phyloP scores from a whole-genome alignment of 2,329 filamentous ascomycete genomes.

The Colletotrichum nymphaeae region DNA sequence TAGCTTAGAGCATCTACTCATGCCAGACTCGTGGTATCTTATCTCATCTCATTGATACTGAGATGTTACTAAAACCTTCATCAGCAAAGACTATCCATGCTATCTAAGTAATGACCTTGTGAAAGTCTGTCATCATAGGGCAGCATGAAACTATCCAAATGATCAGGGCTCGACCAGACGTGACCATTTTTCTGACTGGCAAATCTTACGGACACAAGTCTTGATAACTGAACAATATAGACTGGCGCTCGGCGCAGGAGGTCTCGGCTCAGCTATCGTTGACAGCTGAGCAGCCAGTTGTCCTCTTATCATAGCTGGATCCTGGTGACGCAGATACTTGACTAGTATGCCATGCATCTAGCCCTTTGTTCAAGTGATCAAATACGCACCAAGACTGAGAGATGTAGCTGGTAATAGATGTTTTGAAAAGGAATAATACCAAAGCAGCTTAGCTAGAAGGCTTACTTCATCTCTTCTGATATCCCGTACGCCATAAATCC shows the following conservation, averaged over 20 bases:
- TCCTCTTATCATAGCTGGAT: not conserved
- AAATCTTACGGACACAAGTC: not conserved
- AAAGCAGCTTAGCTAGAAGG: not conserved
- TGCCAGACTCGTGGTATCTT: not conserved
- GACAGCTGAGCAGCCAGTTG: not conserved
- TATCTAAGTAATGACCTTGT: not conserved
- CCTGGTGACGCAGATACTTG: not conserved
- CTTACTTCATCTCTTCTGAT: not conserved
- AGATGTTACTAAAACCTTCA: not conserved
- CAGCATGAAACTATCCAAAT: no score
- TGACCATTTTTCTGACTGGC: not conserved
- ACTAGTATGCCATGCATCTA: no score
- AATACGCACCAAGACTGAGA: not conserved
- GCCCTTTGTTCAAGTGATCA: no score
- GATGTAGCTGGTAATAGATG: not conserved
- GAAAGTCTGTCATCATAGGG: not conserved
- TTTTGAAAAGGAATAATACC: not conserved
- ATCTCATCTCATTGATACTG: not conserved
- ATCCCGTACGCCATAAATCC: not conserved
- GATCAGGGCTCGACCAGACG: not conserved
- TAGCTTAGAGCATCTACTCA: not conserved
- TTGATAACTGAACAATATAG: not conserved
- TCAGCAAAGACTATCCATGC: not conserved
- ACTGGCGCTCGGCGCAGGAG: not conserved
- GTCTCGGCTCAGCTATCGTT: not conserved